Base-by-base conservation (phyloP, 2,329 filamentous ascomycete genomes). In the Penicillium decumbens region DNA sequence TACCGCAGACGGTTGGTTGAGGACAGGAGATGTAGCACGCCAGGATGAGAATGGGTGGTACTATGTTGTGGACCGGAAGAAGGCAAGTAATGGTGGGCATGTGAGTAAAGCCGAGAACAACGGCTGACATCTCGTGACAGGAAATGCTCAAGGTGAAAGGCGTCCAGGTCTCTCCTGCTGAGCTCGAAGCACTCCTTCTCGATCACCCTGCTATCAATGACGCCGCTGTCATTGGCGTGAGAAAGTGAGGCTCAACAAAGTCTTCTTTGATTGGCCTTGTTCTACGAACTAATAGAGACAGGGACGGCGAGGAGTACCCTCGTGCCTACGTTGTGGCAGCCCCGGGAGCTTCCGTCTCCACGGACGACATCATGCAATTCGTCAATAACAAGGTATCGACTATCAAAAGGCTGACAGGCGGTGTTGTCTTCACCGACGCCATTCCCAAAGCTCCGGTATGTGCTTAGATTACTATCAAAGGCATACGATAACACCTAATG, bases 81-180 rank as follows among this genome's bases (percentile, higher is more conserved):
- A 47, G 39, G 28, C 25, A 27, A 27, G 25, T 27, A 6, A 27
- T 27, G 8, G 25, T 30, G 28, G 28, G 9, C 12, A 30, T 13
- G 10, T 7, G 28, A 10, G 5, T 30, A 30, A 30, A 10, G 28
- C 28, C 28, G 28, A 30, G 4, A 4, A 18, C 38, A 40, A 40
- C 10, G 13, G 23, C 23, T 25, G 9, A 13, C 25, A 13, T 25
- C 15, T 40, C 3, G 20, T 40, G 38, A 20, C 23, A 40, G 38
- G 45, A 47, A 27, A 24, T 47, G 20, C 43, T 47, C 38, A 47
- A 47, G 20, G 39, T 42, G n/a, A 42, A 43, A n/a, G 45, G 28
- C 12, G 15, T 38, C 18, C 45, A 47, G 30, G 45, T 47, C 20
- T 30, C 23, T 3, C 45, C 45, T n/a, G 45, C 45, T 15, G 45